A percentile compares a stretch with the other conserved stretches of the same genome.
phyloP scores from a whole-genome alignment of 164 flowering plant genomes.

The Berberis thunbergii region DNA sequence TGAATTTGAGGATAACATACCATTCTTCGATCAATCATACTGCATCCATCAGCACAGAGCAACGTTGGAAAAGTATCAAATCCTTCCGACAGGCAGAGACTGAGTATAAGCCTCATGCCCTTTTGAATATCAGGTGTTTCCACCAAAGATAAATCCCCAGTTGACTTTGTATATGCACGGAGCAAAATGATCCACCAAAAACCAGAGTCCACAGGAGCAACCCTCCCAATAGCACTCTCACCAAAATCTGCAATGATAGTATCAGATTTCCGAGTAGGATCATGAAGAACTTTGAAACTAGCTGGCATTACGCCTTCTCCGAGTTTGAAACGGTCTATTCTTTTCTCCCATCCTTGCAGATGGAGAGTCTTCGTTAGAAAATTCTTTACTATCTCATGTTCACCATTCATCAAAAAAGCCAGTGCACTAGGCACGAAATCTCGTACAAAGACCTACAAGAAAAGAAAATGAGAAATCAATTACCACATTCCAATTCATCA shows the following conservation, averaged over 20 bases:
- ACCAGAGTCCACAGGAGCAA: too few relatives aligned
- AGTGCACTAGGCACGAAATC: constrained; percentile 23
- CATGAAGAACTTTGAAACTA: constrained; percentile 22
- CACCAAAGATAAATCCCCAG: too few relatives aligned
- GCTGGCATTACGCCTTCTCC: constrained; percentile 26
- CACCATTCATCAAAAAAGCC: constrained; percentile 25
- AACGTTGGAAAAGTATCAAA: too few relatives aligned
- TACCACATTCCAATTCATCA: neutral
- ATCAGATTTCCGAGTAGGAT: constrained; percentile 14
- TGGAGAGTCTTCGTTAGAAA: constrained; percentile 19
- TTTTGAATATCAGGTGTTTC: too few relatives aligned
- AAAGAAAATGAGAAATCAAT: neutral
- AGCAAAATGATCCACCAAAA: too few relatives aligned
- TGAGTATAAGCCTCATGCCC: too few relatives aligned
- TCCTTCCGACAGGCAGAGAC: too few relatives aligned
- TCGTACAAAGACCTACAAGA: constrained; percentile 14
- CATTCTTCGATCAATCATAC: constrained; percentile 23
- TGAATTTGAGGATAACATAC: neutral
- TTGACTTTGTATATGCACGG: too few relatives aligned
- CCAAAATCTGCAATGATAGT: constrained; percentile 20
- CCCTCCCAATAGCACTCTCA: constrained; percentile 21
- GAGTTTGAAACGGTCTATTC: constrained; percentile 20
- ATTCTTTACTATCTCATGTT: constrained; percentile 20
- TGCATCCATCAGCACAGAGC: constrained; percentile 15
- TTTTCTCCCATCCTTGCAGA: constrained; percentile 26